Evolutionary conservation across 1,284 basidiomycete species (phyloP).

Genomic region (Ganoderma lingzhi): DNA sequence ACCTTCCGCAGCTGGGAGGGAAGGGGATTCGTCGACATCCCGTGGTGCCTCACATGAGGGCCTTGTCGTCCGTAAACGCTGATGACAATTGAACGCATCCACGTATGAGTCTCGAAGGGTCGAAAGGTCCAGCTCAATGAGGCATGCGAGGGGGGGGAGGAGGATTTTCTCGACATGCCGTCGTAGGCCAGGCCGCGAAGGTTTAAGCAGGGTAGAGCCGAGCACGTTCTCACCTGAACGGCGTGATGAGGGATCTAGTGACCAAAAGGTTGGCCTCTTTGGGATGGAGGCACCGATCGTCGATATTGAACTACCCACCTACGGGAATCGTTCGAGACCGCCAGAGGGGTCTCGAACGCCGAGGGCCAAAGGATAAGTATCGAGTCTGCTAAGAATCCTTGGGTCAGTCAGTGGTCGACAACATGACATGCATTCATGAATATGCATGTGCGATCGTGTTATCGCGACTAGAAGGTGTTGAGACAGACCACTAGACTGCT

Average conservation of each 20-base stretch:
- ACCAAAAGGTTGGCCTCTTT: background rate
- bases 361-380: background rate
- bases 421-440: background rate
- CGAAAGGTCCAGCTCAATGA: background rate
- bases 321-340: background rate
- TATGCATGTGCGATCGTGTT: no score
- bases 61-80: background rate
- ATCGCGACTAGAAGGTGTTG: no score
- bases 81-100: background rate
- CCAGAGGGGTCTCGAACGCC: background rate
- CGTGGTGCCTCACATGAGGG: constrained; percentile 7
- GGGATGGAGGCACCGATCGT: background rate
- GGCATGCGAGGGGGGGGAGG: background rate
- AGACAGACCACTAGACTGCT: background rate
- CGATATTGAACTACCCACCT: background rate
- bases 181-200: background rate
- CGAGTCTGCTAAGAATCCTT: background rate
- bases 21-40: background rate
- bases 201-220: background rate
- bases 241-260: background rate
- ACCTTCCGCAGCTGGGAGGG: background rate
- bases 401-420: background rate
- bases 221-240: background rate
- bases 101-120: background rate
- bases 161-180: background rate